Evolutionary conservation across 1,284 basidiomycete genomes (phyloP).

Genomic region (Sanghuangporus baumii): DNA sequence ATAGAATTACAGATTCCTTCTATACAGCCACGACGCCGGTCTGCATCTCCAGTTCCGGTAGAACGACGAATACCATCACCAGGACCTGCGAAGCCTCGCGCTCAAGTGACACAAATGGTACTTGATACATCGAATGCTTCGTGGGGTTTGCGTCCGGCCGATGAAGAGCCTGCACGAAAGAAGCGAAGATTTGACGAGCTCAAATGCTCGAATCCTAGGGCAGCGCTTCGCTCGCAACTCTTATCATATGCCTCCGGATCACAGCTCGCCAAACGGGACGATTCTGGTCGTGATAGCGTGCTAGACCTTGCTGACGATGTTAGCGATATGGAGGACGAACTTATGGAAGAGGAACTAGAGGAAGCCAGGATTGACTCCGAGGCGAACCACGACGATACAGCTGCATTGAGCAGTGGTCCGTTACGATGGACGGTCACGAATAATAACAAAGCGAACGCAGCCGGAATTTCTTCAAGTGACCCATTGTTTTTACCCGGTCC

Average conservation of each 20-base stretch:
- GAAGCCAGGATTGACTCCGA: conserved; percentile 15
- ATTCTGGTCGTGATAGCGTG: conserved; percentile 17
- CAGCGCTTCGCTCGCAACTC: conserved; percentile 40
- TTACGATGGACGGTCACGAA: conserved; percentile 13
- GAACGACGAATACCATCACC: neutral
- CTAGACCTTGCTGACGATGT: conserved; percentile 20
- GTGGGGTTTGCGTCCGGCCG: conserved; percentile 35
- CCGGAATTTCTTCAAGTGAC: conserved; percentile 11
- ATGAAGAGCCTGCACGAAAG: conserved; percentile 22
- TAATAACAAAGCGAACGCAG: conserved; percentile 14
- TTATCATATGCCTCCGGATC: conserved; percentile 45
- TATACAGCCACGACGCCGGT: neutral
- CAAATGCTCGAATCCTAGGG: conserved; percentile 22
- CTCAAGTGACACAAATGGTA: conserved; percentile 36
- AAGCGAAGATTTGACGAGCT: conserved; percentile 23
- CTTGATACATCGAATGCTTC: conserved; percentile 40
- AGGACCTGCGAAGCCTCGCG: neutral
- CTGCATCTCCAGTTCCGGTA: neutral
- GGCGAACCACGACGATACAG: neutral
- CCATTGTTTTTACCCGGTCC: conserved; percentile 8
- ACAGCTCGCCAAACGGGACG: conserved; percentile 26
- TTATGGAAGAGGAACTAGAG: conserved; percentile 20
- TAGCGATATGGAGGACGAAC: conserved; percentile 22
- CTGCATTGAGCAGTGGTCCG: neutral
- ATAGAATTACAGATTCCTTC: neutral